Evolutionary conservation across 345 rosid genomes (phyloP).

Genomic region (Theobroma cacao): DNA sequence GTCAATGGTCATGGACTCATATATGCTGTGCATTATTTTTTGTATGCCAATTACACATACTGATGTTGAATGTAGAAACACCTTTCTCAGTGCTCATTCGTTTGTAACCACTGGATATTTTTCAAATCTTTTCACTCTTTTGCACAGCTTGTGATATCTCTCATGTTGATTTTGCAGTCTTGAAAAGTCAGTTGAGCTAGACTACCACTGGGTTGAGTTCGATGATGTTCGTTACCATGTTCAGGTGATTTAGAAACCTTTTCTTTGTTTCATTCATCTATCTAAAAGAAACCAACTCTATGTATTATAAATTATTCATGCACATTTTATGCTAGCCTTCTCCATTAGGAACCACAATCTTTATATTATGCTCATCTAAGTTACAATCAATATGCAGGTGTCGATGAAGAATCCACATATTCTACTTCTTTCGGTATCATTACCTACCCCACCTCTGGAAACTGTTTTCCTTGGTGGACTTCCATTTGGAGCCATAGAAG

Average conservation of each 20-base stretch:
- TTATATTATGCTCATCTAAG: slow-evolving; percentile 7
- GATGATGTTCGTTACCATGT: slow-evolving; percentile 91
- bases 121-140: background rate
- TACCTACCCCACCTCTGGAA: slow-evolving; percentile 88
- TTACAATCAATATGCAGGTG: slow-evolving; percentile 39
- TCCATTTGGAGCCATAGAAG: slow-evolving; percentile 94
- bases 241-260: slow-evolving; percentile 52
- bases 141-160: background rate
- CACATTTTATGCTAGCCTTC: background rate
- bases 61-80: background rate
- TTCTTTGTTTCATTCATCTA: background rate
- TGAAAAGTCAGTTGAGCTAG: slow-evolving; percentile 86
- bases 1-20: background rate
- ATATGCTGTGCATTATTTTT: background rate
- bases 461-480: slow-evolving; percentile 77
- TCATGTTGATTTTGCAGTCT: slow-evolving; percentile 45
- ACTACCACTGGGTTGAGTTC: slow-evolving; percentile 92
- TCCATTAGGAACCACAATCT: background rate
- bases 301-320: background rate
- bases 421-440: slow-evolving; percentile 67
- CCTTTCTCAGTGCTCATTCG: background rate
- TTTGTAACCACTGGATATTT: background rate
- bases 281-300: background rate
- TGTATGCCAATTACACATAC: background rate
- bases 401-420: slow-evolving; percentile 81